Evolutionary conservation across 1,139 yeast genomes (phyloP).

Genomic region (Saccharomycopsis phalli): DNA sequence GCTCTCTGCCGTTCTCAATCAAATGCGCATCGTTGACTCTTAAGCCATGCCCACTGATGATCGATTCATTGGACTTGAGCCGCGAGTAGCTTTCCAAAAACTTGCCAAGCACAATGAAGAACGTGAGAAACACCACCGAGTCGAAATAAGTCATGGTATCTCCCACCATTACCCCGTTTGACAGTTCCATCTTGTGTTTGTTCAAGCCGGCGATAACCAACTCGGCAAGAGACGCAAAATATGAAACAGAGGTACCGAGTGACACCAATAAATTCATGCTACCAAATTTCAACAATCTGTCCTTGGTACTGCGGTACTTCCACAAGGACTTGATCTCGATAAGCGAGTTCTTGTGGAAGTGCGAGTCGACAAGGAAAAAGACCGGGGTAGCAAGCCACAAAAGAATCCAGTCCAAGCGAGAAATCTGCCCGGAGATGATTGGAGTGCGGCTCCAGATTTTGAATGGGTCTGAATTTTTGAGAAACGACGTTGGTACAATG

Average conservation of each 20-base stretch:
- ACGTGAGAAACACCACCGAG: slow-evolving; percentile 66
- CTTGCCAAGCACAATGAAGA: slow-evolving; percentile 63
- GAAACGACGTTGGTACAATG: slow-evolving; percentile 56
- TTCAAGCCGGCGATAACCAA: slow-evolving; percentile 41
- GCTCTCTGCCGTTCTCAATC: slow-evolving; percentile 29
- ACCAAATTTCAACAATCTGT: slow-evolving; percentile 59
- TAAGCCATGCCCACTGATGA: slow-evolving; percentile 42
- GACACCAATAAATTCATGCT: slow-evolving; percentile 70
- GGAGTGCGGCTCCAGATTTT: slow-evolving; percentile 52
- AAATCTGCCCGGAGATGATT: slow-evolving; percentile 54
- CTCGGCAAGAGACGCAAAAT: slow-evolving; percentile 56
- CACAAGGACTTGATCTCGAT: slow-evolving; percentile 51
- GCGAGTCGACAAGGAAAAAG: slow-evolving; percentile 65
- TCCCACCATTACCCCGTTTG: slow-evolving; percentile 29
- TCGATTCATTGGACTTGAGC: slow-evolving; percentile 57
- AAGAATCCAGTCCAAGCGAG: slow-evolving; percentile 58
- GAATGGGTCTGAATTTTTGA: slow-evolving; percentile 37
- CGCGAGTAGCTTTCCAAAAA: slow-evolving; percentile 59
- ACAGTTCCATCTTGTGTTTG: slow-evolving; percentile 14
- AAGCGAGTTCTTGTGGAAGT: slow-evolving; percentile 59
- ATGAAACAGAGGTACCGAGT: slow-evolving; percentile 65
- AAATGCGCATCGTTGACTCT: slow-evolving; percentile 45
- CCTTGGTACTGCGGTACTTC: slow-evolving; percentile 47
- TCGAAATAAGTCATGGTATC: slow-evolving; percentile 64
- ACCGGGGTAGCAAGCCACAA: slow-evolving; percentile 63